Conservation (phyloP, 352 stramenopile genomes). For the Globisporangium mamillatum region DNA sequence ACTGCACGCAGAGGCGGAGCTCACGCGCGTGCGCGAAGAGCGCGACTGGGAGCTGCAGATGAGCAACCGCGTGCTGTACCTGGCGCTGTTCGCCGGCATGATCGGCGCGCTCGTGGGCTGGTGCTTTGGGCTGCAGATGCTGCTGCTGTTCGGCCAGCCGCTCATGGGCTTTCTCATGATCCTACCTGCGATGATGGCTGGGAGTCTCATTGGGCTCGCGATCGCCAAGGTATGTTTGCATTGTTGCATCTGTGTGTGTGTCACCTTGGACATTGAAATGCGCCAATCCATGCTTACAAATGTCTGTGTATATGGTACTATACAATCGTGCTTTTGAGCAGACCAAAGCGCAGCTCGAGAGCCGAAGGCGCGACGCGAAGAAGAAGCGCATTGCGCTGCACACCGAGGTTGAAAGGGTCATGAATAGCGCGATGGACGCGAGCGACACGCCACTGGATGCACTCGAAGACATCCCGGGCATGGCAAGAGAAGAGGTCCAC, state of each 20-base stretch:
- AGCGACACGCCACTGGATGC: constrained; percentile 28
- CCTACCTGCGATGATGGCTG: constrained; percentile 55
- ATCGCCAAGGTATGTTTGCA: constrained; percentile 45
- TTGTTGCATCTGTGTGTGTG: neutral
- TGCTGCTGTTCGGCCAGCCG: constrained; percentile 48
- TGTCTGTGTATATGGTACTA: neutral
- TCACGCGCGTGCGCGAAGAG: constrained; percentile 38
- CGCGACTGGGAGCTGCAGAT: constrained; percentile 50
- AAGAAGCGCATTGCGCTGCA: constrained; percentile 32
- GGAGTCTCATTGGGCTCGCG: constrained; percentile 39
- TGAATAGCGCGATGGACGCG: constrained; percentile 30
- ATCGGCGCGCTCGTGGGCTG: constrained; percentile 54
- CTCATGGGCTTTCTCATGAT: constrained; percentile 67
- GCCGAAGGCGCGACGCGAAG: constrained; percentile 37
- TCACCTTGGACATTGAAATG: neutral
- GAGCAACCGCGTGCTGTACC: constrained; percentile 42
- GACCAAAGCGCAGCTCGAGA: constrained; percentile 58
- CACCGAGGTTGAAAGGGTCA: constrained; percentile 54
- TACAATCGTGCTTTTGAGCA: constrained; percentile 9
- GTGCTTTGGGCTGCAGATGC: constrained; percentile 40
- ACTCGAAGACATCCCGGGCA: constrained; percentile 25
- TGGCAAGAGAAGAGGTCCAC: constrained; percentile 25
- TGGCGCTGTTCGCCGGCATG: constrained; percentile 52
- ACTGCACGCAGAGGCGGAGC: constrained; percentile 59
- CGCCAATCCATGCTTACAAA: neutral